phyloP scores from a whole-genome alignment of 345 rosid genomes.

The Excoecaria agallocha region DNA sequence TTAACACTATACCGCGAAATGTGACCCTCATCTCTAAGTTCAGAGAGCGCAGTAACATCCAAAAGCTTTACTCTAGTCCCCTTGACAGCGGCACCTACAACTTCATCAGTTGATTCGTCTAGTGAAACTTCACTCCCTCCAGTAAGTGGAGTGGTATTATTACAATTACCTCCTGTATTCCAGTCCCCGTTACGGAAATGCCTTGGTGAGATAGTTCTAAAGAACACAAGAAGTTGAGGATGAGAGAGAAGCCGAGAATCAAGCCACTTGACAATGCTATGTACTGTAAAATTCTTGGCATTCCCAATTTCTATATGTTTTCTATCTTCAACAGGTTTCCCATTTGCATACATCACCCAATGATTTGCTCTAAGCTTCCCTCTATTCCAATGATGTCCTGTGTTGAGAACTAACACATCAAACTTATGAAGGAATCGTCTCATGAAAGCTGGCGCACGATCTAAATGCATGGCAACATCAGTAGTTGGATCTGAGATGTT shows the following conservation, averaged over 20 bases:
- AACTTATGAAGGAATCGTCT: constrained; percentile 28
- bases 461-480: constrained; percentile 56
- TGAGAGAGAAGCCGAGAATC: constrained; percentile 37
- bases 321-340: constrained; percentile 31
- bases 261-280: constrained; percentile 48
- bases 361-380: constrained; percentile 40
- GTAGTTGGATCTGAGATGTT: constrained; percentile 30
- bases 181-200: constrained; percentile 52
- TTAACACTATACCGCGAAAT: constrained; percentile 42
- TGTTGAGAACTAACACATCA: constrained; percentile 49
- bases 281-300: constrained; percentile 50
- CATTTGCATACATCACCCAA: constrained; percentile 53
- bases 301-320: constrained; percentile 27
- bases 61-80: constrained; percentile 27
- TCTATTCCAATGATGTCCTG: constrained; percentile 61
- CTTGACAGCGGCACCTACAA: constrained; percentile 19
- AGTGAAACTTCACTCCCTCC: constrained; percentile 41
- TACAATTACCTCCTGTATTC: constrained; percentile 51
- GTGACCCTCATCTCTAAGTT: constrained; percentile 32
- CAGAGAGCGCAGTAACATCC: constrained; percentile 30
- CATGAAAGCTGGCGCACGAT: constrained; percentile 49
- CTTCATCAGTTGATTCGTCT: constrained; percentile 24
- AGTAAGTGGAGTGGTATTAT: constrained; percentile 39
- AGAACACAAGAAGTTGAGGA: constrained; percentile 40
- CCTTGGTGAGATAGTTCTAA: constrained; percentile 45